Percentiles rank a stretch among this genome's conserved stretches.
Conservation (phyloP, 2,329 filamentous ascomycete species). For the Periconia digitata region DNA sequence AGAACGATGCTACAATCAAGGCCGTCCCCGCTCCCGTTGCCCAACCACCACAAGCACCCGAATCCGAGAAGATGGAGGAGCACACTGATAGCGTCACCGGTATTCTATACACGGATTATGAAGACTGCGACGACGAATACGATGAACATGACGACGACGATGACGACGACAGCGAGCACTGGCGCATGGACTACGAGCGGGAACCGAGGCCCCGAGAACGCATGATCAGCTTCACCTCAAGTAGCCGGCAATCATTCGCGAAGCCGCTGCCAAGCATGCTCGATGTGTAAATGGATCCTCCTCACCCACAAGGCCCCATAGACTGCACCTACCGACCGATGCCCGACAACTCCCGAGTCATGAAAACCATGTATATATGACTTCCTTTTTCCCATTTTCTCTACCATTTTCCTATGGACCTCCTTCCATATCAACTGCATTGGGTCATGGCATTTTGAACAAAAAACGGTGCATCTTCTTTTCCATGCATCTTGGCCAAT, state of each 20-base stretch:
- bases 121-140: neutral
- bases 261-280: neutral
- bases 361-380: neutral
- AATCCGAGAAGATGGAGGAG: neutral
- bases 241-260: neutral
- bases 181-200: neutral
- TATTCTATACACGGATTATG: neutral
- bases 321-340: too few relatives aligned
- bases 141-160: neutral
- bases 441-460: too few relatives aligned
- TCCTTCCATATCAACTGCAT: too few relatives aligned
- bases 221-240: neutral
- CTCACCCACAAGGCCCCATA: too few relatives aligned
- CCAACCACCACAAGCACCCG: slow-evolving; percentile 8
- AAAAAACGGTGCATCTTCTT: too few relatives aligned
- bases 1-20: slow-evolving; percentile 15
- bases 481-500: neutral
- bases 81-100: neutral
- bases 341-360: too few relatives aligned
- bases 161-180: neutral
- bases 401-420: too few relatives aligned
- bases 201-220: slow-evolving; percentile 3
- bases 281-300: neutral
- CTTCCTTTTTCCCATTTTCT: too few relatives aligned
- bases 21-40: slow-evolving; percentile 21